Evolutionary conservation across 2,329 filamentous ascomycete genomes (phyloP), one percentile per base, ranked within the genome.

Genomic region (Aureobasidium namibiae): DNA sequence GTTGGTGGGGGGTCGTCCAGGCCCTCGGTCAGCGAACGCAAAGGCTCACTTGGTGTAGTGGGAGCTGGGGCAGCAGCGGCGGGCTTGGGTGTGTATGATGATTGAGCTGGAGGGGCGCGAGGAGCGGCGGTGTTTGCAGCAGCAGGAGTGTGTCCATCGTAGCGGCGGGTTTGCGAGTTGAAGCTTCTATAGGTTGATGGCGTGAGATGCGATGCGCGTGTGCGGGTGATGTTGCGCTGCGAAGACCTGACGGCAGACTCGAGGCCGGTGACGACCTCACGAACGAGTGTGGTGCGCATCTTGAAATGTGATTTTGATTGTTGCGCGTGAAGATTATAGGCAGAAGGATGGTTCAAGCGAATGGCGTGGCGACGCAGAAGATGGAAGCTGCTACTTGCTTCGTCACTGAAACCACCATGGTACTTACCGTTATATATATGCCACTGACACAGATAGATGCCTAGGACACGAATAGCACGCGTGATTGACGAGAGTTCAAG

Each of bases 1-100:
- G 76, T 69, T 3, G 78, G 63, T 6, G 79, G 76, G 7, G 80
- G 76, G 60, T 81, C 78, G 61, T 76, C 75, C 33, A 84, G 75
- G 23, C 80, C 80, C 10, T 71, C 70, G 21, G 77, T 78, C 23
- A 83, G 73, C 45, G 74, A 74, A 61, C 73, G 73, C 52, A 64
- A 63, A 44, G 69, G 60, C 54, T 57, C 54, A 23, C 59, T 52
- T 53, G 61, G 39, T 46, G 61, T 41, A 33, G 56, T 42, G n/a
- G 39, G 26, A 18, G 59, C 48, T 4, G 49, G 18, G 60, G 16
- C 62, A 62, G 61, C 61, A 39, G 31, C 16, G 18, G 53, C 41
- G 10, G 39, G 26, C 29, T 45, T 56, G 18, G 53, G 23, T 33
- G 39, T 24, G 21, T n/a, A 36, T n/a, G 39, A 26, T 29, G 53